Percentiles rank a stretch among this genome's conserved stretches.
phyloP scores from a whole-genome alignment of 1,139 yeast species.

The Diutina scorzettiae region DNA sequence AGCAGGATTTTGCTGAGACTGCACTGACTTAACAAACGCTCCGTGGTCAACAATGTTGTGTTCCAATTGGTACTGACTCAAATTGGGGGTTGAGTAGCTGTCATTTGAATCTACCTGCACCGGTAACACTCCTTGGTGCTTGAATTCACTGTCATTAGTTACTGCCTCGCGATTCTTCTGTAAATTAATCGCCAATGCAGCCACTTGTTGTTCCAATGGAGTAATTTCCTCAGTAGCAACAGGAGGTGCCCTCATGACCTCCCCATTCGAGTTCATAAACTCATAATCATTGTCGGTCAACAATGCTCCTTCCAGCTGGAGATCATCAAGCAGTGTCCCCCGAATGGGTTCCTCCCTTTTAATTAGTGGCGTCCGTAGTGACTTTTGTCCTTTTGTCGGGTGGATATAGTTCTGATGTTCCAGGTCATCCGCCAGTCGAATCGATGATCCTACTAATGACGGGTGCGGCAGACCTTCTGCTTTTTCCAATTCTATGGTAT shows the following conservation, averaged over 20 bases:
- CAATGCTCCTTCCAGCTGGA: conserved; percentile 49
- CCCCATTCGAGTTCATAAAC: conserved; percentile 40
- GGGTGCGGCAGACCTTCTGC: conserved; percentile 15
- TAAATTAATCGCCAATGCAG: not conserved
- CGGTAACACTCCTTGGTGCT: not conserved
- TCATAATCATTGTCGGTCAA: conserved; percentile 44
- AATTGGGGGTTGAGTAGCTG: conserved; percentile 33
- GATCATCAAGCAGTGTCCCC: conserved; percentile 41
- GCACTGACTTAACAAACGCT: conserved; percentile 23
- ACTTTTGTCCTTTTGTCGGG: conserved; percentile 26
- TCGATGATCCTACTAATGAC: conserved; percentile 44
- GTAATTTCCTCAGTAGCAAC: not conserved
- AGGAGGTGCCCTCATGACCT: conserved; percentile 14
- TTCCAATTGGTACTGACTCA: conserved; percentile 35
- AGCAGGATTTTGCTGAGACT: conserved; percentile 19
- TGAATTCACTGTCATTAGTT: not conserved
- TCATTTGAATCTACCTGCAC: conserved; percentile 10
- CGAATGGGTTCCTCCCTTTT: conserved; percentile 12
- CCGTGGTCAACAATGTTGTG: conserved; percentile 28
- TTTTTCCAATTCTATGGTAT: not conserved
- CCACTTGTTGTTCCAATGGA: not conserved
- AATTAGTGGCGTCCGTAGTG: conserved; percentile 13
- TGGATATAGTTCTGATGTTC: conserved; percentile 35
- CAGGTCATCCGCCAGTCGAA: conserved; percentile 41
- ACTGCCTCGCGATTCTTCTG: not conserved